Percentiles rank a stretch among this genome's conserved stretches.
phyloP scores from a whole-genome alignment of 768 basidiomycete species.

The Crassisporium funariophilum region DNA sequence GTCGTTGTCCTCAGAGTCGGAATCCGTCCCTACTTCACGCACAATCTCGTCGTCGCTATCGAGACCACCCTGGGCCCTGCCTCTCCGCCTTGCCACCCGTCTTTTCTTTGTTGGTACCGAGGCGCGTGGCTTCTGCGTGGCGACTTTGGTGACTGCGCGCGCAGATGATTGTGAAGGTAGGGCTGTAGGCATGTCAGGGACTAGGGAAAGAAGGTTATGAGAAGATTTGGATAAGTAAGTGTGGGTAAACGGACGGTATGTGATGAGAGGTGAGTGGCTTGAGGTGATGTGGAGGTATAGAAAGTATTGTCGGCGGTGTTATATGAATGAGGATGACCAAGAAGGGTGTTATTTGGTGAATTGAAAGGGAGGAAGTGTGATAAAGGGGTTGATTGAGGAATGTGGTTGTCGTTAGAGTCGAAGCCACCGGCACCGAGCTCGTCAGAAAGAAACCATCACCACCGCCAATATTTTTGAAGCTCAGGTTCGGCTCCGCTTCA shows the following conservation, averaged over 20 bases:
- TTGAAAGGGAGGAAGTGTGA: too few species aligned
- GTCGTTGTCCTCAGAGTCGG: slow-evolving; percentile 63
- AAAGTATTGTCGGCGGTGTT: slow-evolving; percentile 4
- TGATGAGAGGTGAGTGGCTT: slow-evolving; percentile 28
- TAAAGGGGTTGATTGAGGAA: slow-evolving; percentile 15
- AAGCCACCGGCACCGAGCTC: slow-evolving; percentile 33
- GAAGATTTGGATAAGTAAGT: neutral
- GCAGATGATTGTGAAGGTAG: slow-evolving; percentile 37
- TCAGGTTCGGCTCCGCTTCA: slow-evolving; percentile 23
- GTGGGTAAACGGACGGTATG: slow-evolving; percentile 32
- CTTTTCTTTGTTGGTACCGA: slow-evolving; percentile 40
- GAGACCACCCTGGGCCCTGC: slow-evolving; percentile 56
- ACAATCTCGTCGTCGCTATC: slow-evolving; percentile 81
- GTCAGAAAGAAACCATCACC: slow-evolving; percentile 21
- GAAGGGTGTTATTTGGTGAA: slow-evolving; percentile 9
- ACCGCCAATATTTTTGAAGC: slow-evolving; percentile 20
- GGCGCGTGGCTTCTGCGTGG: slow-evolving; percentile 35
- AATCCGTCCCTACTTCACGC: slow-evolving; percentile 71
- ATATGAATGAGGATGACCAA: slow-evolving; percentile 12
- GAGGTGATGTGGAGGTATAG: slow-evolving; percentile 4
- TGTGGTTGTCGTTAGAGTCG: slow-evolving; percentile 27
- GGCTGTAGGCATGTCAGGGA: slow-evolving; percentile 47
- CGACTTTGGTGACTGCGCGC: slow-evolving; percentile 31
- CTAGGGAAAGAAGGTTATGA: slow-evolving; percentile 7
- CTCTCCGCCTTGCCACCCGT: slow-evolving; percentile 59